Conservation (phyloP, 306 rosid species). For the Albizia julibrissin region DNA sequence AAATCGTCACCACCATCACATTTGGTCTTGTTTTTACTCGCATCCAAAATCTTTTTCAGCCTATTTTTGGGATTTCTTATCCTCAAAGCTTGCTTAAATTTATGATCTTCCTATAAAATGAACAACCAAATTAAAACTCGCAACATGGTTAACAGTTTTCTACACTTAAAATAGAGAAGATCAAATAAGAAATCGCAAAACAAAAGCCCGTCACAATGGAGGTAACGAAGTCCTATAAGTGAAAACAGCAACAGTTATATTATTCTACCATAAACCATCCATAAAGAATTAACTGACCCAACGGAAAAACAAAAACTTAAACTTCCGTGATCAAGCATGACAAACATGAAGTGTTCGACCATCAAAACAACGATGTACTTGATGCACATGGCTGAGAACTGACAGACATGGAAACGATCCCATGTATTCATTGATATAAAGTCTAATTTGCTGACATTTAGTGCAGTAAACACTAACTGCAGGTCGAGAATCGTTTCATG, state of each 20-base stretch:
- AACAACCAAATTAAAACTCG: constrained; percentile 18
- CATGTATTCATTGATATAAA: not conserved
- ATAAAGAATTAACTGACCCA: not conserved
- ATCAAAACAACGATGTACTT: not conserved
- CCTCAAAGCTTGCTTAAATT: constrained; percentile 87
- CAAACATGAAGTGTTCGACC: not conserved
- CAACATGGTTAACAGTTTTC: not conserved
- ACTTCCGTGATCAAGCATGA: not conserved
- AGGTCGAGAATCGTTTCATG: not conserved
- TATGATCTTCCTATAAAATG: constrained; percentile 74
- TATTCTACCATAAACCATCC: not conserved
- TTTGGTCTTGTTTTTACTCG: constrained; percentile 87
- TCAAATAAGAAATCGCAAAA: not conserved
- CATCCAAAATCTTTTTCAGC: constrained; percentile 81
- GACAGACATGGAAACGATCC: not conserved
- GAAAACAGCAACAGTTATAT: not conserved
- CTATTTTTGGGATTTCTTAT: constrained; percentile 83
- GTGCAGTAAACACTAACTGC: not conserved
- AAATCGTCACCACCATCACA: constrained; percentile 99
- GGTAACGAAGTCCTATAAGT: not conserved
- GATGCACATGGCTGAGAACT: not conserved
- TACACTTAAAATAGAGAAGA: not conserved
- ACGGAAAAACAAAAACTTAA: not conserved
- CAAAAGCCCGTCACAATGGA: not conserved
- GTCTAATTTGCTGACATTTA: not conserved